Percentiles rank a stretch among this genome's conserved stretches.
phyloP scores from a whole-genome alignment of 2,329 filamentous ascomycete genomes.

The Xylaria sp. region DNA sequence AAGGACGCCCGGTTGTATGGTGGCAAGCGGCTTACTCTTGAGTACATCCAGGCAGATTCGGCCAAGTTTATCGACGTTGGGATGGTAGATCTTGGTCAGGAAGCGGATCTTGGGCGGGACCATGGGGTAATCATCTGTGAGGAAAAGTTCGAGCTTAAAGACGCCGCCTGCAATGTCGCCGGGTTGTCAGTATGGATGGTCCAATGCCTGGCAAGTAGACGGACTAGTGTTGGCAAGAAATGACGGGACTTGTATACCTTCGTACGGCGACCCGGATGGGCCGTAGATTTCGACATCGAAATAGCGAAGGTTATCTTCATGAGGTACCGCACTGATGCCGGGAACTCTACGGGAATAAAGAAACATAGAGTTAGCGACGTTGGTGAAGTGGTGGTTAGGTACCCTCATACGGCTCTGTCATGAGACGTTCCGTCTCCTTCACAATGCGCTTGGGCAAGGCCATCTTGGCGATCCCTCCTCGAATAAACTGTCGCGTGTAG shows the following conservation, averaged over 20 bases:
- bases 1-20: not conserved
- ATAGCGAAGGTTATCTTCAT: constrained; percentile 97
- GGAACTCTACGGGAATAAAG: constrained; percentile 74
- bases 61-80: constrained; percentile 97
- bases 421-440: constrained; percentile 97
- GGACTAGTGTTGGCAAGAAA: not conserved
- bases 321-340: constrained; percentile 93
- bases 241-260: constrained; percentile 70
- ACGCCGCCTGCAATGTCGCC: constrained; percentile 70
- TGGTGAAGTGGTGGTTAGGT: not conserved
- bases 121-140: constrained; percentile 99
- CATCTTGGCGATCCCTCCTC: constrained; percentile 56
- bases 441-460: constrained; percentile 95
- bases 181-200: not conserved
- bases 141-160: constrained; percentile 96
- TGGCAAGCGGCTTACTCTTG: constrained; percentile 74
- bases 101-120: constrained; percentile 98
- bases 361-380: constrained; percentile 11
- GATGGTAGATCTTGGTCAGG: constrained; percentile 98
- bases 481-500: not conserved
- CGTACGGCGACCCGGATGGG: constrained; percentile 91
- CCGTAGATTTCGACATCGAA: constrained; percentile 98
- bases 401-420: constrained; percentile 86
- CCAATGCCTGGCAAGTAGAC: not conserved
- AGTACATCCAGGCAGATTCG: constrained; percentile 97